Evolutionary conservation across 371 early-diverging fungal species (phyloP).

Genomic region (Rhizopus microsporus): DNA sequence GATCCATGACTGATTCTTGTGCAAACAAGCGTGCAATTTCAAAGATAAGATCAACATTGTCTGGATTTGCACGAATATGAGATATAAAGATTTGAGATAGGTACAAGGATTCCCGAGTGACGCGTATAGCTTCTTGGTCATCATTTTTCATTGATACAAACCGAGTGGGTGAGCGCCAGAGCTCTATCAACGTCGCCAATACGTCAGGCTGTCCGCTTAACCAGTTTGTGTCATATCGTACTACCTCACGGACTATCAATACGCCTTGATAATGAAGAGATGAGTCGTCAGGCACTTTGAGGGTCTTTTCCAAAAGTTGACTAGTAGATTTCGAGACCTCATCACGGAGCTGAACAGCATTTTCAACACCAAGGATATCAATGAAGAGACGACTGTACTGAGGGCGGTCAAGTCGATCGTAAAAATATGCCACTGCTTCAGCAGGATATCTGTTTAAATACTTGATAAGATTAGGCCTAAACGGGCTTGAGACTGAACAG

Average conservation of each 20-base stretch:
- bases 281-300: conserved; percentile 30
- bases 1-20: conserved; percentile 71
- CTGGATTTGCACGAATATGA: conserved; percentile 59
- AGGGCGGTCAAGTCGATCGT: conserved; percentile 65
- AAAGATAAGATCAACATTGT: conserved; percentile 73
- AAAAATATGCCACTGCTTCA: conserved; percentile 87
- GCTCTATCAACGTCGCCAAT: conserved; percentile 50
- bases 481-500: conserved; percentile 88
- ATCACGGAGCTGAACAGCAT: conserved; percentile 68
- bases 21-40: conserved; percentile 79
- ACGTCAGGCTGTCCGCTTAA: conserved; percentile 48
- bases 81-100: conserved; percentile 73
- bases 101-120: conserved; percentile 58
- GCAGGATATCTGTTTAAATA: conserved; percentile 86
- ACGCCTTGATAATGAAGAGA: conserved; percentile 61
- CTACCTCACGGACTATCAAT: conserved; percentile 64
- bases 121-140: conserved; percentile 51
- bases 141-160: conserved; percentile 56
- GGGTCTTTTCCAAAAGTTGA: conserved; percentile 61
- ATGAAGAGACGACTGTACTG: conserved; percentile 70
- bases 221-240: conserved; percentile 64
- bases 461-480: conserved; percentile 86
- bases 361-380: conserved; percentile 61
- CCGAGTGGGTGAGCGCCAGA: conserved; percentile 59
- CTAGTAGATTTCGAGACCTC: conserved; percentile 66